Conservation (phyloP, 2,329 filamentous ascomycete genomes). For the Aspergillus pseudoviridinutans region DNA sequence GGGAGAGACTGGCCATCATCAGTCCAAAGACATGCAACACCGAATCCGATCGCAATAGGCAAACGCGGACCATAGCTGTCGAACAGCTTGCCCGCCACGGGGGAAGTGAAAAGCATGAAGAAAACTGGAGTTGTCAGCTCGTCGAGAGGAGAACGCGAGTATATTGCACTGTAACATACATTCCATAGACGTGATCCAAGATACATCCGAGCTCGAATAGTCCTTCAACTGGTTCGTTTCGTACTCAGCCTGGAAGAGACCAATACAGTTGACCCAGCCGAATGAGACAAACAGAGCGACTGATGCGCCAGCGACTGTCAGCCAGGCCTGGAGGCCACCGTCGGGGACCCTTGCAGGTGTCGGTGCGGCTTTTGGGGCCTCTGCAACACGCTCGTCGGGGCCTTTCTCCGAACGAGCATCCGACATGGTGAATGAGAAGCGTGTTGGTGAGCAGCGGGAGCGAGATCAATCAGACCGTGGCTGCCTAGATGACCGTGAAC, state of each 20-base stretch:
- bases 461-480: neutral
- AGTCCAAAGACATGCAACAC: slow-evolving; percentile 52
- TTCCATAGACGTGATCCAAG: slow-evolving; percentile 58
- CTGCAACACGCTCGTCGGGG: neutral
- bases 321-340: slow-evolving; percentile 17
- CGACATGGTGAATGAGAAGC: neutral
- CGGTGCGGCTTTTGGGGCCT: neutral
- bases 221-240: slow-evolving; percentile 43
- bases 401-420: neutral
- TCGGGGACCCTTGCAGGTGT: slow-evolving; percentile 6
- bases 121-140: slow-evolving; percentile 17
- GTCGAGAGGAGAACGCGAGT: neutral
- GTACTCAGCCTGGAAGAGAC: slow-evolving; percentile 59
- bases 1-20: slow-evolving; percentile 51
- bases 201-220: slow-evolving; percentile 47
- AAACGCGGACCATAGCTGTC: slow-evolving; percentile 59
- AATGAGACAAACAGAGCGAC: slow-evolving; percentile 44
- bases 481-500: neutral
- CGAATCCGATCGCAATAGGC: slow-evolving; percentile 47
- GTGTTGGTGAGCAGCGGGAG: neutral
- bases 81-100: slow-evolving; percentile 57
- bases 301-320: slow-evolving; percentile 45
- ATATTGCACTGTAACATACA: slow-evolving; percentile 30
- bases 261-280: slow-evolving; percentile 48
- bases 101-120: slow-evolving; percentile 19